Base-by-base conservation (phyloP, 2,329 filamentous ascomycete genomes). In the Stemphylium beticola region DNA sequence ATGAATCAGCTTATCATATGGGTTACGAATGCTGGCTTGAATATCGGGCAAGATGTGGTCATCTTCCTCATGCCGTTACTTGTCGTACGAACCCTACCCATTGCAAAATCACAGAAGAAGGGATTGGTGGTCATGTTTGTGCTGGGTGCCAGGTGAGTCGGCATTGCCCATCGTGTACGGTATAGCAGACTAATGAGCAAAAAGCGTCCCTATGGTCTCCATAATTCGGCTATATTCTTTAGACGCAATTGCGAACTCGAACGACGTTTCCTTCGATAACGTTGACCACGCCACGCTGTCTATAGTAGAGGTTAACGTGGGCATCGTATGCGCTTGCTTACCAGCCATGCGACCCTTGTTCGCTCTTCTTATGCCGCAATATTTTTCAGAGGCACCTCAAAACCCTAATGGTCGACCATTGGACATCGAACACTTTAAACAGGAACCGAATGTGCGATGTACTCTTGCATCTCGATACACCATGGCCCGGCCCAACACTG, bases 361-460 rank as follows among this genome's bases (percentile, higher is more conserved):
- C 4, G 61, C 67, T 4, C 47, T 71, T 0, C 61, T 79, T 29
- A 76, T 81, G 59, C 80, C 79, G 36, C 55, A 63, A 22, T 69
- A 71, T 50, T 74, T 74, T 38, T 65, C 67, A 3, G 49, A 57
- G 1, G 53, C 60, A 31, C 34, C 60, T 3, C 59, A 55, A 37
- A 64, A 60, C 46, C 54, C 55, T 7, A 66, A 56, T 4, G 34
- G 48, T 5, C 60, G 51, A 2, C 41, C 49, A 11, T 17, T 47
- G 22, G 67, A 74, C 40, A 48, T 68, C 40, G 66, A 72, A 42
- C 67, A 54, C 33, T 42, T 54, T 12, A 65, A 65, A 39, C 54
- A 66, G 20, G 17, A 55, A 5, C 48, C 53, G 36, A 53, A 42
- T 11, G 34, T 12, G 11, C 63, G 62, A 3, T 22, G 41, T 10